A percentile compares a stretch with the other conserved stretches of the same genome.
phyloP scores from a whole-genome alignment of 2,329 filamentous ascomycete species.

The Hysterium pulicare region DNA sequence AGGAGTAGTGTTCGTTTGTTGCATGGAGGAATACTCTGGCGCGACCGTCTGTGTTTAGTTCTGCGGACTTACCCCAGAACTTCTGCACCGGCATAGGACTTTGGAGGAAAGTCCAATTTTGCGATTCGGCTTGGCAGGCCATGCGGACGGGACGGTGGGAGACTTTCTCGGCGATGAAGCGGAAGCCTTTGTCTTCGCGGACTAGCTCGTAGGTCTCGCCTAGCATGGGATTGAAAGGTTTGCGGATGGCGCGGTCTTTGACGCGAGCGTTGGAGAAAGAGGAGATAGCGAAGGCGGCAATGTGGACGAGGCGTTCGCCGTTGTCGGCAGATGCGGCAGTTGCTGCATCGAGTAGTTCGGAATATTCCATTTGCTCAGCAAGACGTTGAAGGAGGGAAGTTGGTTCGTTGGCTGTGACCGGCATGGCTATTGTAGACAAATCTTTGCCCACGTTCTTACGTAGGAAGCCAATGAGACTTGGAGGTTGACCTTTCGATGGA shows the following conservation, averaged over 20 bases:
- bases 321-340: slow-evolving; percentile 53
- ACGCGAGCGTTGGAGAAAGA: slow-evolving; percentile 77
- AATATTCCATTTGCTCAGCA: slow-evolving; percentile 89
- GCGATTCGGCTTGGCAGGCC: slow-evolving; percentile 87
- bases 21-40: slow-evolving; percentile 73
- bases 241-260: slow-evolving; percentile 88
- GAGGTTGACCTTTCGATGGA: slow-evolving; percentile 72
- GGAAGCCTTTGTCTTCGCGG: slow-evolving; percentile 80
- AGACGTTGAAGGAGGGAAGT: slow-evolving; percentile 82
- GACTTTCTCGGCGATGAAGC: slow-evolving; percentile 93
- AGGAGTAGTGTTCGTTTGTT: slow-evolving; percentile 79
- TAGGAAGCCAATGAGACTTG: slow-evolving; percentile 88
- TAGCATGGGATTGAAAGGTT: slow-evolving; percentile 95
- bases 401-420: slow-evolving; percentile 93
- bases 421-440: slow-evolving; percentile 94
- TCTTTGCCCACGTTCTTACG: slow-evolving; percentile 98
- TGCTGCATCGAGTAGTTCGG: slow-evolving; percentile 71
- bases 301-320: slow-evolving; percentile 73
- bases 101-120: slow-evolving; percentile 82
- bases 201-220: slow-evolving; percentile 95
- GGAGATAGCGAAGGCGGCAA: slow-evolving; percentile 88
- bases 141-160: slow-evolving; percentile 88
- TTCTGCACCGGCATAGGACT: slow-evolving; percentile 88
- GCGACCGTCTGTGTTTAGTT: slow-evolving; percentile 88
- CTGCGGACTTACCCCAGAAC: slow-evolving; percentile 97